Base-by-base conservation (phyloP, 805 yeast species). In the Starmerella davenportii region DNA sequence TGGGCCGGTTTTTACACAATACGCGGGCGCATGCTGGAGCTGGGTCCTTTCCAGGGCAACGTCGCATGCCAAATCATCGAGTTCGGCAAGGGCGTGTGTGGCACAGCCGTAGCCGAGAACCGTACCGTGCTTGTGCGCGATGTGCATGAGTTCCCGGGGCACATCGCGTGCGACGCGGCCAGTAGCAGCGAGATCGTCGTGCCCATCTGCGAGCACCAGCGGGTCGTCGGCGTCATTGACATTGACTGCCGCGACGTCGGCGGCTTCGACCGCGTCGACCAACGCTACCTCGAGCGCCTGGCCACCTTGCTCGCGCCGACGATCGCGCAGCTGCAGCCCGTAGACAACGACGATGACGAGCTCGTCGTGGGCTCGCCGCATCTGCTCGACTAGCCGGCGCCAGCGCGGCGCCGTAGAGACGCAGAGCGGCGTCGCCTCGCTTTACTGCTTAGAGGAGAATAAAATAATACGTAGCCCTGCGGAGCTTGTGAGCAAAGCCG, bases 101-200 rank as follows among this genome's bases (percentile, higher is more conserved):
- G 98, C 4, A 61, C 70, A 1, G 93, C 94, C 2, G 94, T 93
- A 0, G 43, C 52, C 0, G 45, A 62, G 1, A 57, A 58, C 39
- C 38, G 55, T 33, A 78, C 93, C 1, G 93, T 82, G 53, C 52
- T 84, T 5, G 95, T 87, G 9, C 64, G 67, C 1, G 71, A 87
- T 54, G 96, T 87, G 2, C 65, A 76, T 17, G 55, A 68, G 48
- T 82, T 72, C 50, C 93, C 93, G 0, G 93, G 93, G 1, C 96
- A 87, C 54, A 90, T 87, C 46, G 96, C 96, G 0, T 87, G 98
- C 60, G 98, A 90, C 59, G 93, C 94, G 0, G 93, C 76, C 42
- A 87, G 96, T 0, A 69, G 77, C 45, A 79, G 93, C 55, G 98
- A 87, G 54, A 79, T 87, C 23, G 96, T 90, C 17, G 85, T 87